Conservation (phyloP, 495 filamentous ascomycete species). For the Hyaloscypha hepaticicola region DNA sequence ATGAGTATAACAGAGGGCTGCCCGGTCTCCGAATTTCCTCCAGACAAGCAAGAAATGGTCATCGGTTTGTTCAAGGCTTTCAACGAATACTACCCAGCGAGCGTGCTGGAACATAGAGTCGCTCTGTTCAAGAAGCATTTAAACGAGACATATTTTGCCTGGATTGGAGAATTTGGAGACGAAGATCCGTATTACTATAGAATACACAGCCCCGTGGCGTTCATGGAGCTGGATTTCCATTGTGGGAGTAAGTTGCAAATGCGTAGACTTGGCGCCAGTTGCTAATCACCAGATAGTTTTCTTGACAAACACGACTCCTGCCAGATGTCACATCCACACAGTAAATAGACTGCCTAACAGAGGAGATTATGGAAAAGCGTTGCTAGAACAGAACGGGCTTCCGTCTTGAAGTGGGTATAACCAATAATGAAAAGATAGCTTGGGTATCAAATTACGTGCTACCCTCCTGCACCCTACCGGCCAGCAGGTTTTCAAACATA, state of each 20-base stretch:
- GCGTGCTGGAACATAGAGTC: constrained; percentile 50
- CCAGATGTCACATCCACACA: constrained; percentile 77
- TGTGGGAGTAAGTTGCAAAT: constrained; percentile 47
- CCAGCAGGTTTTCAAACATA: neutral
- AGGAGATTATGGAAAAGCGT: constrained; percentile 68
- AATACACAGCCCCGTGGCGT: constrained; percentile 68
- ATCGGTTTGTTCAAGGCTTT: constrained; percentile 58
- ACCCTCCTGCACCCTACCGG: neutral
- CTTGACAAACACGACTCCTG: constrained; percentile 66
- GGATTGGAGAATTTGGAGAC: constrained; percentile 68
- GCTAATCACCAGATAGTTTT: constrained; percentile 49
- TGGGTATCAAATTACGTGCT: neutral
- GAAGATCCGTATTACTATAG: constrained; percentile 74
- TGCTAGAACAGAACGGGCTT: constrained; percentile 32
- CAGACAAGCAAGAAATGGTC: constrained; percentile 51
- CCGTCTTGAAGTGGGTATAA: neutral
- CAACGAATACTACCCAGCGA: constrained; percentile 59
- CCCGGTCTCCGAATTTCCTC: constrained; percentile 43
- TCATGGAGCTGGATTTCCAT: constrained; percentile 79
- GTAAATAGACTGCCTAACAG: constrained; percentile 67
- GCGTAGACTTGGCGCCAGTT: neutral
- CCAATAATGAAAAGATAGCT: neutral
- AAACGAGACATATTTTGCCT: constrained; percentile 69
- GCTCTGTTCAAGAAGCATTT: constrained; percentile 51
- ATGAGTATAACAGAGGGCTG: constrained; percentile 49